Evolutionary conservation across 2,329 filamentous ascomycete genomes (phyloP), one percentile per base, ranked within the genome.

Genomic region (Thelonectria blattea): DNA sequence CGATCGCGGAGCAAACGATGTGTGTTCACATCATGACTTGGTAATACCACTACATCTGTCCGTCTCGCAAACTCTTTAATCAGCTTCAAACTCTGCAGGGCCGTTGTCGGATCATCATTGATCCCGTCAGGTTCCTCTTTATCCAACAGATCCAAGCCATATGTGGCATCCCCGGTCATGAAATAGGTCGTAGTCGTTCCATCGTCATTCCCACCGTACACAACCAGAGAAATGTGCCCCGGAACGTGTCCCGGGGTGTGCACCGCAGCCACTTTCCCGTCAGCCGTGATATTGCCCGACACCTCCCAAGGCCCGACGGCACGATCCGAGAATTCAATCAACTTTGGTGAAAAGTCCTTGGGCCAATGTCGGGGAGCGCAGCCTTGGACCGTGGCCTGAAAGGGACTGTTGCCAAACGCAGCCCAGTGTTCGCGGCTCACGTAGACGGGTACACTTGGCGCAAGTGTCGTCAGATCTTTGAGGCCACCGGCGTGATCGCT

Each of bases 121-220:
- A 60, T 42, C 1, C 57, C 57, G 34, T 56, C 57, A 5, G 57
- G 57, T n/a, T 51, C 57, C 22, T 60, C 57, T 5, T 12, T 56
- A 6, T 60, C 57, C 20, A 60, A 17, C 20, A 56, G 32, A 3
- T 56, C 46, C 2, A 60, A 11, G 3, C 45, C 52, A 14, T 60
- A 60, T 2, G 57, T 60, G 3, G 57, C 57, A 34, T 60, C 57
- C 17, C 39, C 57, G 1, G 52, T 24, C 3, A 56, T n/a, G 1
- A 60, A 39, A 45, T 60, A 60, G 1, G 57, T 60, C 3, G 57
- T 60, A 14, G 14, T 17, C 1, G 32, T 49, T 5, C 27, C 56
- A 12, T 58, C 43, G 5, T 53, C 43, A 7, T 56, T 41, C 2
- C 17, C 43, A 3, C 46, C 57, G 27, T 27, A 51, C 14, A 60